A percentile compares a stretch with the other conserved stretches of the same genome.
phyloP scores from a whole-genome alignment of 805 yeast genomes.

The Pichia californica region DNA sequence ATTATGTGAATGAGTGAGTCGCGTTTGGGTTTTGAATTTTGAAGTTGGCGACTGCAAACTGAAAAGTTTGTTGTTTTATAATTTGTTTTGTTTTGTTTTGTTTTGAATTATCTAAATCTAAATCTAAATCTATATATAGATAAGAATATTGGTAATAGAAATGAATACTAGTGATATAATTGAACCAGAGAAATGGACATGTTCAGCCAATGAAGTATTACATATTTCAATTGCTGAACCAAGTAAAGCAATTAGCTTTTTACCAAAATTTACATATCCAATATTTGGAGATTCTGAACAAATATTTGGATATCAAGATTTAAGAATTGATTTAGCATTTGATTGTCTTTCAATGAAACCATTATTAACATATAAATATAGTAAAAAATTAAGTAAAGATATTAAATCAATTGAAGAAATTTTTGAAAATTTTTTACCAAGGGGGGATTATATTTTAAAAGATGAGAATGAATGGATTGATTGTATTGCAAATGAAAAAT shows the following conservation, averaged over 20 bases:
- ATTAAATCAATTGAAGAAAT: constrained; percentile 54
- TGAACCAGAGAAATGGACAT: constrained; percentile 54
- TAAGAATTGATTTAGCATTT: constrained; percentile 61
- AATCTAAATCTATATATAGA: background rate
- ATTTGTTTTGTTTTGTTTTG: too few relatives aligned
- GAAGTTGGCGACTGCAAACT: too few relatives aligned
- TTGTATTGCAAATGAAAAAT: constrained; percentile 40
- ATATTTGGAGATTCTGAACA: constrained; percentile 89
- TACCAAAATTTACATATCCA: constrained; percentile 84
- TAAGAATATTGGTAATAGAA: background rate
- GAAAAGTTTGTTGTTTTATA: too few relatives aligned
- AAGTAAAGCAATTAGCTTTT: constrained; percentile 54
- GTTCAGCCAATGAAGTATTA: constrained; percentile 62
- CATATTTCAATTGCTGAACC: constrained; percentile 54
- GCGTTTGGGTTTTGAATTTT: too few relatives aligned
- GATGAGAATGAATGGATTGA: constrained; percentile 69
- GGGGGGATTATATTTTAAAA: constrained; percentile 45
- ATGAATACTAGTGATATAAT: background rate
- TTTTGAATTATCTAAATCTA: too few relatives aligned
- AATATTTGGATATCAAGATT: constrained; percentile 74
- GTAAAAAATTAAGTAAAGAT: constrained; percentile 46
- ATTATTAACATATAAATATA: constrained; percentile 53
- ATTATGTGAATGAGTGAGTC: too few relatives aligned
- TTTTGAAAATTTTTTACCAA: constrained; percentile 54
- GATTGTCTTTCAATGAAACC: constrained; percentile 74